Base-by-base conservation (phyloP, 495 filamentous ascomycete species). In the Trichoderma orchidacearum region DNA sequence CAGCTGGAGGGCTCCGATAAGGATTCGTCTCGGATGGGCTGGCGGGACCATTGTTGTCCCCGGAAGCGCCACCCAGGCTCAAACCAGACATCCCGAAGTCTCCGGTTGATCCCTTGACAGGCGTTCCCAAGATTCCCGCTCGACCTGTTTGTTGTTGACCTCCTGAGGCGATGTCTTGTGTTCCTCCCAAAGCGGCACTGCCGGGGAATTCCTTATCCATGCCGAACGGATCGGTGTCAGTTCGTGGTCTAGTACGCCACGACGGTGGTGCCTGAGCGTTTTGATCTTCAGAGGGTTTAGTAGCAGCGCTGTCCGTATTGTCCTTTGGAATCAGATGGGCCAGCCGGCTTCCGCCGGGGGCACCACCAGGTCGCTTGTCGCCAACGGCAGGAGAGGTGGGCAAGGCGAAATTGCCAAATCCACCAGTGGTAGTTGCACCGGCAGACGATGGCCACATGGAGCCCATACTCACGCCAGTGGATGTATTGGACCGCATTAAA, bases 11-110 rank as follows among this genome's bases (percentile, higher is more conserved):
- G 67, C 92, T 97, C 60, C 87, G 86, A 64, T 91, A 98, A n/a
- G 93, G 94, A 68, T 98, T 98, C 0, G 93, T 97, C 59, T 95
- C 90, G 0, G 92, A 93, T 32, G 93, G 94, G 64, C 94, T 97
- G 59, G 87, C 56, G 61, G 80, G 45, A 73, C 78, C 62, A 75
- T 83, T 60, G 76, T 66, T 68, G 60, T 69, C 67, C 29, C 64
- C 64, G 17, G 55, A 61, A 74, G 64, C 61, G 56, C 84, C 53
- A 75, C 86, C 68, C 76, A 86, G 48, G 76, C 81, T 61, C 51
- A 89, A 80, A 30, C 85, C 87, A 7, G 87, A 80, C 83, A 91
- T 90, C n/a, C 88, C 90, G 63, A 96, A 90, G 48, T 82, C 79
- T 5, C 73, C 69, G 11, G 78, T 69, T 58, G 71, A 71, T 67